Conservation (phyloP, 1,284 basidiomycete species). For the Trametes pubescens region DNA sequence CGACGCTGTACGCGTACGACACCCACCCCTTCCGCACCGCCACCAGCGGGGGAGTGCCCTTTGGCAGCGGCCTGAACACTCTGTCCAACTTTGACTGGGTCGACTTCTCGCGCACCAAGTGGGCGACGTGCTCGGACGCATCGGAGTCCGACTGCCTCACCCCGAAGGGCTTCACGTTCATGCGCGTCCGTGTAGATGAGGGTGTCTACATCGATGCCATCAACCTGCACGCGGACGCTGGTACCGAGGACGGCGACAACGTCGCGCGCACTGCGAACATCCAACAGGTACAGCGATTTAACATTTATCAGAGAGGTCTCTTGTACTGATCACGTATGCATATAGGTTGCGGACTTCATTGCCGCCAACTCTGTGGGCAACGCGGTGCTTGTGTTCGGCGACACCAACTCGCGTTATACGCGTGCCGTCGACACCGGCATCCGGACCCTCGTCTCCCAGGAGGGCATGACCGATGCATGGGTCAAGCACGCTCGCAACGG, state of each 20-base stretch:
- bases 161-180: constrained; percentile 29
- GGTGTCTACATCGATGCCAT: constrained; percentile 19
- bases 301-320: background rate
- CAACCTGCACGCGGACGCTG: constrained; percentile 26
- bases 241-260: constrained; percentile 24
- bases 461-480: constrained; percentile 26
- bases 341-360: constrained; percentile 10
- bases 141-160: constrained; percentile 26
- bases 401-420: constrained; percentile 28
- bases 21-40: constrained; percentile 25
- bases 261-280: constrained; percentile 21
- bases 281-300: constrained; percentile 9
- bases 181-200: constrained; percentile 21
- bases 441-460: constrained; percentile 13
- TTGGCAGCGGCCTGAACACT: constrained; percentile 23
- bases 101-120: constrained; percentile 21
- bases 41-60: constrained; percentile 21
- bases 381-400: constrained; percentile 24
- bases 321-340: background rate
- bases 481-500: constrained; percentile 19
- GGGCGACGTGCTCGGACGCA: constrained; percentile 21
- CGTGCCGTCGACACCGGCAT: constrained; percentile 22
- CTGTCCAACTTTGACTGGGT: constrained; percentile 26
- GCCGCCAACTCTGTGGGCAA: constrained; percentile 18
- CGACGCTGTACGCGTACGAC: constrained; percentile 19